These are phyloP conservation scores for Myxozyma kluyveri DNA, from an alignment of 805 yeast genomes.

Conservation along the genomic window DNA sequence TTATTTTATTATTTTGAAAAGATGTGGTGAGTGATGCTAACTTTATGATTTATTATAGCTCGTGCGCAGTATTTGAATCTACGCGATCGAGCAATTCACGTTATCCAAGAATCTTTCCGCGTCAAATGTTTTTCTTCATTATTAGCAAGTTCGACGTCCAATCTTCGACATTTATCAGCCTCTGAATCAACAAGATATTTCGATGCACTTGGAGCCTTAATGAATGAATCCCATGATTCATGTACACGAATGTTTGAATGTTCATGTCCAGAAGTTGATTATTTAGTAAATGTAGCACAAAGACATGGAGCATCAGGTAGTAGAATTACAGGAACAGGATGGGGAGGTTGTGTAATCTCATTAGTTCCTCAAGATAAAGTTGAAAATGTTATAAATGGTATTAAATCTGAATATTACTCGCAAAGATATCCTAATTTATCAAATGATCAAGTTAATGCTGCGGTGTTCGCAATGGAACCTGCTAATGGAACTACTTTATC, in stretches of 20 bases:
- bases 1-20: not conserved
- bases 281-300: slow-evolving; percentile 53
- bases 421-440: slow-evolving; percentile 9
- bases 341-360: slow-evolving; percentile 74
- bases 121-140: slow-evolving; percentile 48
- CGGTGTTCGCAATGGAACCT: slow-evolving; percentile 17
- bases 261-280: slow-evolving; percentile 55
- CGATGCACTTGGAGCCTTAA: slow-evolving; percentile 49
- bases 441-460: slow-evolving; percentile 1
- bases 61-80: slow-evolving; percentile 53
- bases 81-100: slow-evolving; percentile 63
- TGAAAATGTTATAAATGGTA: slow-evolving; percentile 10
- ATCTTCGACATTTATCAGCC: slow-evolving; percentile 38
- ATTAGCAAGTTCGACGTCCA: slow-evolving; percentile 9
- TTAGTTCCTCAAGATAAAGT: slow-evolving; percentile 40
- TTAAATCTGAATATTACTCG: slow-evolving; percentile 14
- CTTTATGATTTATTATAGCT: too few relatives aligned
- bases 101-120: slow-evolving; percentile 58
- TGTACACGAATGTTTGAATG: slow-evolving; percentile 51
- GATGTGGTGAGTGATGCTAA: too few relatives aligned
- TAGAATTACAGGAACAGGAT: slow-evolving; percentile 77
- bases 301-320: slow-evolving; percentile 61
- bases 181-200: slow-evolving; percentile 41
- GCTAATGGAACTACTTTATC: slow-evolving; percentile 17
- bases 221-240: slow-evolving; percentile 61